Conservation (phyloP, 1,139 yeast genomes). For the Sugiyamaella pinicola region DNA sequence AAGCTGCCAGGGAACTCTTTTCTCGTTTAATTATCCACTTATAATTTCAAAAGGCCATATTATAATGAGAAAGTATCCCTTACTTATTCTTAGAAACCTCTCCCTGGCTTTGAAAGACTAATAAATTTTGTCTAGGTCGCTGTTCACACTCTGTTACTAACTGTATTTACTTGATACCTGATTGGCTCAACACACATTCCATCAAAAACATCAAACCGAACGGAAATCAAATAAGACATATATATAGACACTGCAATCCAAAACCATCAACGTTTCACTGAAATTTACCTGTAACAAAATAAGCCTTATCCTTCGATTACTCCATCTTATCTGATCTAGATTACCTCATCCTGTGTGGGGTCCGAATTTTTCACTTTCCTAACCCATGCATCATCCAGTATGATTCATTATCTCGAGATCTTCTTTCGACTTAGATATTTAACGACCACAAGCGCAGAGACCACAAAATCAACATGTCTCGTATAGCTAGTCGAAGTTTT, state of each 20-base stretch:
- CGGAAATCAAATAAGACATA: not conserved
- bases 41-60: too few species aligned
- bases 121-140: too few species aligned
- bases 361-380: conserved; percentile 21
- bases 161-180: conserved; percentile 1
- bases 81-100: too few species aligned
- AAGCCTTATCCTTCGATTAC: too few species aligned
- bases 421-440: not conserved
- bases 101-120: too few species aligned
- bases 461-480: conserved; percentile 14
- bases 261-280: too few species aligned
- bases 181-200: not conserved
- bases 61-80: too few species aligned
- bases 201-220: not conserved
- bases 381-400: conserved; percentile 15
- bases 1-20: too few species aligned
- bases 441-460: not conserved
- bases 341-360: not conserved
- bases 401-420: conserved; percentile 4
- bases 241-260: too few species aligned
- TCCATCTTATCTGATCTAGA: not conserved
- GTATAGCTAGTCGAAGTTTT: conserved; percentile 22
- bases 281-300: too few species aligned
- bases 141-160: not conserved
- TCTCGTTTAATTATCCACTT: too few species aligned